A percentile compares a stretch with the other conserved stretches of the same genome.
phyloP scores from a whole-genome alignment of 163 green algal species.

The Scenedesmus sp. region DNA sequence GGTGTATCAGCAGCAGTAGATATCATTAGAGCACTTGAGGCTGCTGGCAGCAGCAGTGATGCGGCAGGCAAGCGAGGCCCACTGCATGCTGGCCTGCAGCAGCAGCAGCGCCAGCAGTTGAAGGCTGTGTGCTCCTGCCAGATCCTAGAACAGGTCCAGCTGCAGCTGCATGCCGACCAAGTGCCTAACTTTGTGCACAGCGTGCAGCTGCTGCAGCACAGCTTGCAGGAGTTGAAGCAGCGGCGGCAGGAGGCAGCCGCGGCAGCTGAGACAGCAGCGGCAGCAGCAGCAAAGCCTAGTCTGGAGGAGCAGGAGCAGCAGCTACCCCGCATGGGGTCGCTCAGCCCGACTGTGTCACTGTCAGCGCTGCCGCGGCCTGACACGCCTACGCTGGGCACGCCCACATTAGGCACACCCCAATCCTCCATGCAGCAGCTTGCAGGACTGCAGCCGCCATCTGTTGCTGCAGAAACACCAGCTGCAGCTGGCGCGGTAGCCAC shows the following conservation, averaged over 20 bases:
- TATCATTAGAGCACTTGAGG: not conserved
- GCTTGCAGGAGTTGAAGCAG: not conserved
- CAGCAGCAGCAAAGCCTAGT: not conserved
- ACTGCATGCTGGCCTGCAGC: constrained; percentile 3
- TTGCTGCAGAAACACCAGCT: not conserved
- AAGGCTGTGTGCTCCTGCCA: constrained; percentile 30
- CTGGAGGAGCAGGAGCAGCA: constrained; percentile 6
- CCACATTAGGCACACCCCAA: not conserved
- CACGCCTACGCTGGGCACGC: constrained; percentile 17
- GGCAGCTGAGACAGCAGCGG: not conserved
- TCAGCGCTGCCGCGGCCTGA: constrained; percentile 26
- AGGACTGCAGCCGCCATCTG: not conserved
- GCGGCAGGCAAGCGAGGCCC: not conserved
- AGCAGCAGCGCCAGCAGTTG: constrained; percentile 18
- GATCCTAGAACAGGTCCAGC: not conserved
- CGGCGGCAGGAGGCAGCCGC: not conserved
- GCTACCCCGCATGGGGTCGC: not conserved
- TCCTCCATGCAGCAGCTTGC: not conserved
- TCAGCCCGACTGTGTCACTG: constrained; percentile 16
- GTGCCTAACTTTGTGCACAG: not conserved
- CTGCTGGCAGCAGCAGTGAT: constrained; percentile 17
- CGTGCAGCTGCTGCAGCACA: constrained; percentile 7
- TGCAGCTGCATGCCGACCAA: constrained; percentile 27
- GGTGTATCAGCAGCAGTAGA: not conserved
- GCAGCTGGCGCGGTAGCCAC: not conserved